phyloP scores from a whole-genome alignment of 2,329 filamentous ascomycete genomes.

The Diaporthe sp. region DNA sequence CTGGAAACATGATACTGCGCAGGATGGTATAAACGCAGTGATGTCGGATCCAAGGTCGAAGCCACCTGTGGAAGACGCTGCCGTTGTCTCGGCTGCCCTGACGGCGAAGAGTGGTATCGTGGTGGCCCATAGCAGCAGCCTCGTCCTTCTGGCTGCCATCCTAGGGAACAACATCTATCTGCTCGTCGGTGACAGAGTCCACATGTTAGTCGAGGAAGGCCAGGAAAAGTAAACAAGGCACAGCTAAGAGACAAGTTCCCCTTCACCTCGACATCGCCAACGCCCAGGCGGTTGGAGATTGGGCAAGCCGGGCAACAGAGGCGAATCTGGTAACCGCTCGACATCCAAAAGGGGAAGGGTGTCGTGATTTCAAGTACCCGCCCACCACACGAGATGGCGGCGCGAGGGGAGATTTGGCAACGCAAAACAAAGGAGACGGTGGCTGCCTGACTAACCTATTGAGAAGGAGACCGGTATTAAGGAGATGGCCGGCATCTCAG shows the following conservation, averaged over 20 bases:
- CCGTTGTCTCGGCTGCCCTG: constrained; percentile 48
- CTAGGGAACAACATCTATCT: constrained; percentile 57
- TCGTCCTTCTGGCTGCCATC: constrained; percentile 49
- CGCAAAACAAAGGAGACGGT: constrained; percentile 40
- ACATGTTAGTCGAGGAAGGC: constrained; percentile 25
- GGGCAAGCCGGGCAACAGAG: not conserved
- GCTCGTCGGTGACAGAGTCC: constrained; percentile 20
- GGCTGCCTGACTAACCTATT: constrained; percentile 48
- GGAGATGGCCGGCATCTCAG: constrained; percentile 51
- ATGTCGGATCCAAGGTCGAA: constrained; percentile 54
- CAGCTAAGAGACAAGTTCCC: not conserved
- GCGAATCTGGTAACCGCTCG: constrained; percentile 30
- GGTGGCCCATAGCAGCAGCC: constrained; percentile 36
- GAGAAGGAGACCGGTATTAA: constrained; percentile 44
- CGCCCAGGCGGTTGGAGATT: not conserved
- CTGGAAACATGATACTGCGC: constrained; percentile 71
- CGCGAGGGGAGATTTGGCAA: constrained; percentile 18
- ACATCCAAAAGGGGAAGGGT: constrained; percentile 17
- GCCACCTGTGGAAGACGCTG: constrained; percentile 44
- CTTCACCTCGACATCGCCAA: constrained; percentile 8
- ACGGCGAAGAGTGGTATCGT: constrained; percentile 41
- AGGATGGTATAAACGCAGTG: constrained; percentile 64
- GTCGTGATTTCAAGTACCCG: constrained; percentile 8
- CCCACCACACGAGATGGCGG: constrained; percentile 24
- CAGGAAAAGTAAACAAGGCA: not conserved